Base-by-base conservation (phyloP, 2,329 filamentous ascomycete species). In the Fusarium sp. region DNA sequence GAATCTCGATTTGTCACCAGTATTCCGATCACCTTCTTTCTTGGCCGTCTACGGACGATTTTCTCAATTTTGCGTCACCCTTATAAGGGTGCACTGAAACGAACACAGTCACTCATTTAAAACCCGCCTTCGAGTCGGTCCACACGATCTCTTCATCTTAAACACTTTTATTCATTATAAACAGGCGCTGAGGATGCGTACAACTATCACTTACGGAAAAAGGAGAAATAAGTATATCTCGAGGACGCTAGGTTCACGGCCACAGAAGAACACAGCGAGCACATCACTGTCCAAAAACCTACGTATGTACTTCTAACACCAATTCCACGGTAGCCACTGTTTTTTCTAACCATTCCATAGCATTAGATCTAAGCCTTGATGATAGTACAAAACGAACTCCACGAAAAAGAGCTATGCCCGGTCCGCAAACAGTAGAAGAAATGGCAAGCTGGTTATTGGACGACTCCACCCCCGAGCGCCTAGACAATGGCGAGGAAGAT, bases 381-480 rank as follows among this genome's bases (percentile, higher is more conserved):
- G 59, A 67, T 25, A 27, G 29, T 25, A 30, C 54, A n/a, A 62
- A 53, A 30, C 56, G 67, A 69, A 20, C 41, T 11, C 29, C 61
- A 42, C 65, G 65, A 62, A 59, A 66, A 52, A 61, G 57, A 41
- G 24, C 52, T 29, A 56, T 61, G 37, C 29, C 30, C 14, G 47
- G 56, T 24, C 61, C 40, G 9, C 55, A 54, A n/a, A 64, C 40
- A 46, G 67, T 77, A 22, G 74, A 77, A 9, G 71, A 74, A 51
- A 74, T 79, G 55, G 77, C 77, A n/a, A 79, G 77, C 30, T 74
- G 73, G 30, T 54, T 78, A 3, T 54, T 79, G 6, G 77, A 77
- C 11, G 72, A 77, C 53, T 74, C 73, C 27, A 69, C 56, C 14
- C 34, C 53, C 7, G 58, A 60, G 22, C 44, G 59, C 12, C 52